Evolutionary conservation across 106 monocot genomes (phyloP), one percentile per base, ranked within the genome.

Genomic region (Posidonia australis): DNA sequence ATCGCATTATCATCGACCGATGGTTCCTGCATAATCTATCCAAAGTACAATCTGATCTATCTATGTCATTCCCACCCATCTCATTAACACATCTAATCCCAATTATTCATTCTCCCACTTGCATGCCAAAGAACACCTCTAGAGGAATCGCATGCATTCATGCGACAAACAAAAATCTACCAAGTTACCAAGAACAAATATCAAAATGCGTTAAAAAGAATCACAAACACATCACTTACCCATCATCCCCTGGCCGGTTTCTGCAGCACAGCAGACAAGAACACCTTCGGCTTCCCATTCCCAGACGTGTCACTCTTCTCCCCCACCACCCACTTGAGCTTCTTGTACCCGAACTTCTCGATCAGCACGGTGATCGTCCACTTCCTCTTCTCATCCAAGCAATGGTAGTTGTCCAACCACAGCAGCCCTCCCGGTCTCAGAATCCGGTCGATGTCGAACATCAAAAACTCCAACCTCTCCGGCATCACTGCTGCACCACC

Each of bases 271-370:
- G 96, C 83, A 3, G 96, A 98, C 10, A 98, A 64, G 67, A 77
- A 75, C 4, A 83, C 54, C 53, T 62, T 76, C 13, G 71, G 48
- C 72, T 83, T 81, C 66, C 71, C 80, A 5, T 55, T 41, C 13
- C 63, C 74, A 2, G 46, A 24, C 1, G 76, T 26, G 26, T 80
- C 75, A 5, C 52, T 59, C 72, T 82, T 87, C 75, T 98, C 96
- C 9, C 90, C 90, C 25, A 90, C 82, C 36, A 87, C 84, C 96
- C 96, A 98, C 57, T 98, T 98, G 20, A 98, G 81, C 76, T 98
- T 98, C 83, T 90, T 98, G 67, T 82, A 98, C 59, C 79, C 84
- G 42, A 90, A 87, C 53, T 68, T 84, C 64, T 90, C 90, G 24
- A 98, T 79, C 11, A 98, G 70, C 58, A 64, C 76, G 1, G 82